Evolutionary conservation across 2,329 filamentous ascomycete species (phyloP), one percentile per base, ranked within the genome.

Genomic region (Fusarium gaditjirri): DNA sequence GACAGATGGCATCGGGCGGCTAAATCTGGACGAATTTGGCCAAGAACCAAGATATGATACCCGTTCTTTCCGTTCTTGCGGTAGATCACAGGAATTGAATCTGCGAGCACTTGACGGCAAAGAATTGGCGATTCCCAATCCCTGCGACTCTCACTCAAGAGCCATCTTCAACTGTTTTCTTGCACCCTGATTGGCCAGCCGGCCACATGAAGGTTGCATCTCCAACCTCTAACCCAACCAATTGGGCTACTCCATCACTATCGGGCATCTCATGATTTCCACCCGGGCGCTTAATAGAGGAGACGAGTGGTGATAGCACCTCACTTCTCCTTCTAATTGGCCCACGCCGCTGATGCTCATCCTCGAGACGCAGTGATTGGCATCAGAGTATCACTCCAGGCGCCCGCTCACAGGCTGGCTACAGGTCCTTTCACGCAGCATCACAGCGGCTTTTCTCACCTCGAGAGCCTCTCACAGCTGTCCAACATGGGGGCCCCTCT

Each of bases 241-340:
- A 80, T 80, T 66, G 72, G 55, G 63, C 59, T 50, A 58, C 61
- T 57, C 66, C 52, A 59, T 70, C 61, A 55, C 35, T 52, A 46
- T 65, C 63, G 54, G 62, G 62, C 55, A 65, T 70, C 62, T 68
- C 70, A 70, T 72, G 57, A 49, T 72, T 70, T 67, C 70, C 71
- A 76, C 74, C 71, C 68, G 75, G 78, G 79, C 79, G 79, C 79
- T 81, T 81, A 81, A 71, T 43, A 73, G 62, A 61, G 62, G 70
- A 68, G 66, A 68, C 43, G 47, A 57, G 27, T 54, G 61, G 73
- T 61, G 71, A 74, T 66, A 53, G 63, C 56, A 71, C 69, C 53
- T 54, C 63, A 52, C 36, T 54, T 42, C 38, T 54, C 33, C 59
- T 61, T 74, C 55, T 74, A 44, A 81, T 81, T 81, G 79, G 79